Conservation (phyloP, 306 rosid genomes). For the Urtica urens region DNA sequence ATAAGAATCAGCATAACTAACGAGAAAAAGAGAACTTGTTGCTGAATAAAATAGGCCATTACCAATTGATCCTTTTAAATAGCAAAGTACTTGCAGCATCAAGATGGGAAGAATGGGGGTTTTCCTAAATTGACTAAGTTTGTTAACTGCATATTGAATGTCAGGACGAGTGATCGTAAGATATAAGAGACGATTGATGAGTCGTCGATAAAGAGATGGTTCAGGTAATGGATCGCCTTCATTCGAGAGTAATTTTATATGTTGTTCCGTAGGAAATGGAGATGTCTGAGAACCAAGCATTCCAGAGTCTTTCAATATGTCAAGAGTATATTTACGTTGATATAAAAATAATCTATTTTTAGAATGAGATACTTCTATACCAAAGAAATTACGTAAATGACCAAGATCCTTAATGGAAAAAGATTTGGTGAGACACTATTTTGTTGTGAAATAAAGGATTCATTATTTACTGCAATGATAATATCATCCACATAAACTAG, state of each 20-base stretch:
- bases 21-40: not conserved
- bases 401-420: not conserved
- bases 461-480: not conserved
- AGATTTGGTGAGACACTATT: not conserved
- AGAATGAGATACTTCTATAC: not conserved
- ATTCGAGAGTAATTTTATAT: not conserved
- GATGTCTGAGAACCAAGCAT: not conserved
- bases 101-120: not conserved
- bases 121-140: not conserved
- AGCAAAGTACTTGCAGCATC: not conserved
- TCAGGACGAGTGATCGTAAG: not conserved
- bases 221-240: not conserved
- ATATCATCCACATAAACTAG: not conserved
- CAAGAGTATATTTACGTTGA: too few species aligned
- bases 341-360: not conserved
- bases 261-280: constrained; percentile 5
- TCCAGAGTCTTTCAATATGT: not conserved
- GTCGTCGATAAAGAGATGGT: not conserved
- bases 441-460: not conserved
- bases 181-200: not conserved
- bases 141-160: not conserved
- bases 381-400: not conserved
- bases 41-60: not conserved
- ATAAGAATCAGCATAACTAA: not conserved
- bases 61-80: not conserved